Evolutionary conservation across 2,329 filamentous ascomycete genomes (phyloP), one percentile per base, ranked within the genome.

Genomic region (Venturia carpophila): DNA sequence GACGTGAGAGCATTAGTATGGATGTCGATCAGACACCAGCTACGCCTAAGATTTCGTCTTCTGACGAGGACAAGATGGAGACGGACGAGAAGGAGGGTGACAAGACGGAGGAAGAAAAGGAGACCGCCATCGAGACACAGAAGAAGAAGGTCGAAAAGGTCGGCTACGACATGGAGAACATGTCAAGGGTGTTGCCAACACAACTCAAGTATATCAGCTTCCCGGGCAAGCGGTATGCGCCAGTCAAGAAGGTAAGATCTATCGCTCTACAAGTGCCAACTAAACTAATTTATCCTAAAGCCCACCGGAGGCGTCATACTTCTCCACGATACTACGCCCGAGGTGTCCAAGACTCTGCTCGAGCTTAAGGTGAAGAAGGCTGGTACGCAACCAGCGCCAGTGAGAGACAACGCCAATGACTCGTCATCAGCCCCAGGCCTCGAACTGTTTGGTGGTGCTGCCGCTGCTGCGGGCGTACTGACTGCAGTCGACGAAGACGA

Each of bases 191-290:
- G 43, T 84, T 99, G 60, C 94, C 92, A 0, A 85, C 86, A 60
- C 94, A 99, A 79, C 84, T 97, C 73, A 96, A 96, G 80, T 97
- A 93, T 76, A 91, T 99, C 73, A 96, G 87, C 76, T 96, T 99
- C 82, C 86, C 91, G 61, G 85, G 90, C 68, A 90, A 90, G 58
- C 87, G 95, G 70, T 99, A 97, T 78, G 91, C 90, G 82, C 93
- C 94, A 43, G 92, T 97, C 68, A 91, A 90, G 80, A 87, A 96
- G 85, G 91, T 93, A 79, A 75, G 82, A 76, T 65, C 19, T 19
- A 10, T 60, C 21, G 11, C 42, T 30, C 7, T 9, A 9, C 19
- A 62, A n/a, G 3, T 62, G 19, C 1, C 1, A 24, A 0, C 30
- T 19, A 67, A 73, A 66, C 80, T 84, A 77, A 85, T 73, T 52